Conservation (phyloP, 768 basidiomycete species). For the Boletus tylopilopsis region DNA sequence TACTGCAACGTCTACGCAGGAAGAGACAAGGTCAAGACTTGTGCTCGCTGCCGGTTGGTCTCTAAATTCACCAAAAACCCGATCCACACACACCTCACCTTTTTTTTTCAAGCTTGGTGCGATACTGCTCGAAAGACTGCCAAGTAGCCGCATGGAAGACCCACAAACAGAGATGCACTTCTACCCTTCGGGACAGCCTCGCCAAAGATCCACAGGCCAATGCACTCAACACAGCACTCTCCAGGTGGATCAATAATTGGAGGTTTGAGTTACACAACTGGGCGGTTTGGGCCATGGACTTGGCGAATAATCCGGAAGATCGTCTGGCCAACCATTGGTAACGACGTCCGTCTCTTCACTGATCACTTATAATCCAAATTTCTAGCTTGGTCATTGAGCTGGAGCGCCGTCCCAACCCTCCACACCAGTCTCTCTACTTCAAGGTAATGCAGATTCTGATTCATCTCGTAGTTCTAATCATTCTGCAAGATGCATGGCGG, state of each 20-base stretch:
- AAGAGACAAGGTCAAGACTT: conserved; percentile 23
- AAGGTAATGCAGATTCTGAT: conserved; percentile 7
- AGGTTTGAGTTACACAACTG: conserved; percentile 16
- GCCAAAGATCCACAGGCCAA: conserved; percentile 12
- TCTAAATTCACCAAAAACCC: not conserved
- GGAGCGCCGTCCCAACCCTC: conserved; percentile 15
- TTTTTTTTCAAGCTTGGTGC: conserved; percentile 18
- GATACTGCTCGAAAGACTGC: conserved; percentile 29
- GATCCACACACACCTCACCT: not conserved
- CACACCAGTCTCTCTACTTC: conserved; percentile 18
- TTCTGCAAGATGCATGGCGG: conserved; percentile 22
- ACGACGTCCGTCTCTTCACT: not conserved
- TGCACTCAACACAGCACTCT: conserved; percentile 19
- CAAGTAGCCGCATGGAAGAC: conserved; percentile 29
- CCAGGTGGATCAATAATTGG: conserved; percentile 27
- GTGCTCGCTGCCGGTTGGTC: conserved; percentile 23
- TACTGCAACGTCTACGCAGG: conserved; percentile 22
- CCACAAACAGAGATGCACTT: conserved; percentile 21
- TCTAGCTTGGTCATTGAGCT: conserved; percentile 23
- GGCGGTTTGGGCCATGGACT: conserved; percentile 23
- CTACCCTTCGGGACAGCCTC: conserved; percentile 9
- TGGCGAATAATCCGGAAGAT: conserved; percentile 24
- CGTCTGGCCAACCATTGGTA: conserved; percentile 26
- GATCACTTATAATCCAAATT: not conserved
- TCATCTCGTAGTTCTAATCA: not conserved